phyloP scores from a whole-genome alignment of 352 stramenopile genomes.

The Phytophthora rubi region DNA sequence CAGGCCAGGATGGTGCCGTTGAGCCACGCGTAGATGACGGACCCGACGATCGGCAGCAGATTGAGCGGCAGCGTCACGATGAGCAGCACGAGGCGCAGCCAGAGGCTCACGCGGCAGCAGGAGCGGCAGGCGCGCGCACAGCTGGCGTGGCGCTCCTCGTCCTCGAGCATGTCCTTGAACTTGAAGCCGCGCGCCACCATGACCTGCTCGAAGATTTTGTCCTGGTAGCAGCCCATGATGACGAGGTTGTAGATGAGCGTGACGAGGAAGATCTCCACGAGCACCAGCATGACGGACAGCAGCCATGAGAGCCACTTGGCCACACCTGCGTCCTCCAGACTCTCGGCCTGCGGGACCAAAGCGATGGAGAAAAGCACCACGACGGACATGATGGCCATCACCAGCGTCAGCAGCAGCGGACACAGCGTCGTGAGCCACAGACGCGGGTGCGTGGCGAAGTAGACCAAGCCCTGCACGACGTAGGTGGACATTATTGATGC shows the following conservation, averaged over 20 bases:
- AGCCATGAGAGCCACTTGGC: slow-evolving; percentile 57
- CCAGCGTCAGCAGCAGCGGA: slow-evolving; percentile 63
- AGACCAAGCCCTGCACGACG: slow-evolving; percentile 52
- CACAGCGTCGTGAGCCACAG: slow-evolving; percentile 65
- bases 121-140: slow-evolving; percentile 52
- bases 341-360: slow-evolving; percentile 55
- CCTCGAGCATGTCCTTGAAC: slow-evolving; percentile 54
- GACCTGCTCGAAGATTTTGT: slow-evolving; percentile 73
- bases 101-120: slow-evolving; percentile 69
- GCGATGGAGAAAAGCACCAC: slow-evolving; percentile 52
- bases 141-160: slow-evolving; percentile 50
- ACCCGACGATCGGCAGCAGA: slow-evolving; percentile 69
- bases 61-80: slow-evolving; percentile 73
- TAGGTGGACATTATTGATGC: slow-evolving; percentile 65
- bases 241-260: slow-evolving; percentile 73
- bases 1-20: slow-evolving; percentile 74
- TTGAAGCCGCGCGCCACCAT: slow-evolving; percentile 53
- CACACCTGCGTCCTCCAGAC: slow-evolving; percentile 48
- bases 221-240: slow-evolving; percentile 60
- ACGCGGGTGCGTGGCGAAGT: slow-evolving; percentile 65
- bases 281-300: slow-evolving; percentile 58
- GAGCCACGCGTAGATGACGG: slow-evolving; percentile 68
- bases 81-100: slow-evolving; percentile 53
- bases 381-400: slow-evolving; percentile 52
- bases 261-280: slow-evolving; percentile 77